Base-by-base conservation (phyloP, 2,329 filamentous ascomycete species). In the Dryadomyces quercus-mongolicae region DNA sequence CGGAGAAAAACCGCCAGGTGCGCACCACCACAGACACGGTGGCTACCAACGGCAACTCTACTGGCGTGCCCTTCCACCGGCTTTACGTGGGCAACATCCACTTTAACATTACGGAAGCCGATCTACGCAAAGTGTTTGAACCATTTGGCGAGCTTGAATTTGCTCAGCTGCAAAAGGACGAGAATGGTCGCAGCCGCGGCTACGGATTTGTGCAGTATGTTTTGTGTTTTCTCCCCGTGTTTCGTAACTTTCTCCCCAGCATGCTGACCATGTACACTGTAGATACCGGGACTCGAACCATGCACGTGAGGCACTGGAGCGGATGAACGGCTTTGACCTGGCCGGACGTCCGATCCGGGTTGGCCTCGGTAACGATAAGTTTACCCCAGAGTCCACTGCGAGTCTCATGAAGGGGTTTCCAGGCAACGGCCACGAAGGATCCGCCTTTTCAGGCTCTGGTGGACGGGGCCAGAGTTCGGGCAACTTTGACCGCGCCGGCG, bases 321-420 rank as follows among this genome's bases (percentile, higher is more conserved):
- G 96, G 73, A 96, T 98, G 92, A 98, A 98, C 72, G 91, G 92
- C 60, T 98, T 97, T 74, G 93, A 97, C 72, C 84, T 98, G 63
- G 93, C 93, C 65, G 91, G 91, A 71, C 91, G 93, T 68, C 90
- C 91, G 60, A 97, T 98, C 69, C 90, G 93, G 68, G 94, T 98
- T 70, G 93, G 93, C 71, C 88, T 98, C 75, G 93, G 93, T 72
- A 98, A 96, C 76, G 93, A 98, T 87, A 97, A 97, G 82, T 97
- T 97, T 74, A 97, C 91, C 72, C 87, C 91, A 66, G 93, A 97
- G 74, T 93, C 90, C 71, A 95, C 89, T 71, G 86, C 89, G 69
- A 91, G 88, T 73, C 81, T 95, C 68, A 76, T 95, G 67, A 89
- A 94, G 75, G 89, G 89, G 72, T 94, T 95, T 76, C 86, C 89